Percentiles rank a stretch among this genome's conserved stretches.
phyloP scores from a whole-genome alignment of 495 filamentous ascomycete species.

The Rhizodiscina lignyota region DNA sequence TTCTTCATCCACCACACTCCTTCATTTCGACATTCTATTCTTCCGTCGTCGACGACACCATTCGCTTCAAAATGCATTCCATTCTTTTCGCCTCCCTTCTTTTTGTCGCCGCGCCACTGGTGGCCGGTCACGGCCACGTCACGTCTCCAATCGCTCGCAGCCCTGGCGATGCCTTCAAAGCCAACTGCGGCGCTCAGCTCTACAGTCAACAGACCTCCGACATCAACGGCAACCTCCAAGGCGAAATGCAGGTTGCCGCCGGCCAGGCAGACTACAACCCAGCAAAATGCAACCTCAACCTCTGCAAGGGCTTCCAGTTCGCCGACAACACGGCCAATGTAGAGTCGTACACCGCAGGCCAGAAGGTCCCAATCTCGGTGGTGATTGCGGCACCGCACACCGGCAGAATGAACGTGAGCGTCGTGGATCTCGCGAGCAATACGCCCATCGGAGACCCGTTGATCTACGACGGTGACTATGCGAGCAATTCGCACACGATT shows the following conservation, averaged over 20 bases:
- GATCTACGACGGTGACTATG: slow-evolving; percentile 40
- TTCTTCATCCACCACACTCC: no score
- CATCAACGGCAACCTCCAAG: slow-evolving; percentile 53
- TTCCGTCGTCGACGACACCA: no score
- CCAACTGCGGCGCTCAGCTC: slow-evolving; percentile 46
- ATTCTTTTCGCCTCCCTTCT: slow-evolving; percentile 15
- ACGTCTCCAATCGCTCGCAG: slow-evolving; percentile 37
- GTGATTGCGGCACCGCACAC: slow-evolving; percentile 46
- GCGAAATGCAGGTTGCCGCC: slow-evolving; percentile 40
- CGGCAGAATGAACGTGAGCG: slow-evolving; percentile 51
- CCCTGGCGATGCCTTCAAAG: slow-evolving; percentile 40
- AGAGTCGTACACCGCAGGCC: slow-evolving; percentile 39
- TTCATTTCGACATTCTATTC: no score
- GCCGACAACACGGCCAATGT: slow-evolving; percentile 52
- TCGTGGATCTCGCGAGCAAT: slow-evolving; percentile 46
- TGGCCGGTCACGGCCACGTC: slow-evolving; percentile 46
- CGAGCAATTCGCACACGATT: slow-evolving; percentile 28
- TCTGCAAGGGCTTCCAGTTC: slow-evolving; percentile 60
- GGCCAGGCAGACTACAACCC: slow-evolving; percentile 39
- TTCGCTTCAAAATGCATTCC: not conserved
- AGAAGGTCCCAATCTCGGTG: slow-evolving; percentile 41
- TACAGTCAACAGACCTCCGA: slow-evolving; percentile 41
- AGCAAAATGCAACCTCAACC: slow-evolving; percentile 43
- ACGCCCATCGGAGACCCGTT: slow-evolving; percentile 37
- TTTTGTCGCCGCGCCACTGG: slow-evolving; percentile 33